A percentile compares a stretch with the other conserved stretches of the same genome.
Conservation (phyloP, 108 stramenopile species). For the Chaetoceros tenuissimus region DNA sequence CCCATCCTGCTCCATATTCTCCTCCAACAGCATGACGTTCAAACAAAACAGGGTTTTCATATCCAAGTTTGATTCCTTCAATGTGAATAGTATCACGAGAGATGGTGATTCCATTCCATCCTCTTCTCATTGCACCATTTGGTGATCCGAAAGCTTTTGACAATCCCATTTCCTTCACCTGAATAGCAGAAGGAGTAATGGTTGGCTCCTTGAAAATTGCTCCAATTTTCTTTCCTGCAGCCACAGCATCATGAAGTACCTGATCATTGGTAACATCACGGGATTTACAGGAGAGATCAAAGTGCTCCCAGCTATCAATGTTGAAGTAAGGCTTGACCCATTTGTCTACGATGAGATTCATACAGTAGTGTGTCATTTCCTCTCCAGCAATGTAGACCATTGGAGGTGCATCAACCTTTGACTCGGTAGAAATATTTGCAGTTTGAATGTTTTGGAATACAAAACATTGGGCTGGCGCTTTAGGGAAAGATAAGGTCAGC, state of each 20-base stretch:
- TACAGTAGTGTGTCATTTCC: constrained; percentile 95
- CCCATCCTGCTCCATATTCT: constrained; percentile 95
- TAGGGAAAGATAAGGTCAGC: too few relatives aligned
- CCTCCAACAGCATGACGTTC: constrained; percentile 97
- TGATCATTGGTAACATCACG: constrained; percentile 90
- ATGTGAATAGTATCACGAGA: constrained; percentile 97
- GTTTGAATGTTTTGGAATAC: not conserved
- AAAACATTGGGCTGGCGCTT: not conserved
- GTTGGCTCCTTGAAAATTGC: constrained; percentile 98
- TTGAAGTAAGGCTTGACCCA: constrained; percentile 95
- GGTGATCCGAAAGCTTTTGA: constrained; percentile 86
- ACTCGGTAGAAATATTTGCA: constrained; percentile 2
- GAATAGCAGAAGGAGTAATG: constrained; percentile 86
- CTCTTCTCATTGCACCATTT: constrained; percentile 93
- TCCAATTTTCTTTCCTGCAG: constrained; percentile 81
- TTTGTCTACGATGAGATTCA: constrained; percentile 77
- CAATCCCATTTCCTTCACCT: constrained; percentile 87
- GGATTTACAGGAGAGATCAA: constrained; percentile 83
- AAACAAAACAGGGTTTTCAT: constrained; percentile 92
- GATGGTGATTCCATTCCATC: constrained; percentile 98
- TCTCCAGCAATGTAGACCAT: constrained; percentile 95
- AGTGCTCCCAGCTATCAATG: constrained; percentile 74
- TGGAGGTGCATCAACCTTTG: constrained; percentile 72
- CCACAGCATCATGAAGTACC: constrained; percentile 86
- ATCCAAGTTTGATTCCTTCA: constrained; percentile 93